Evolutionary conservation across 768 basidiomycete species (phyloP), one percentile per base, ranked within the genome.

Genomic region (Termitomyces sp.): DNA sequence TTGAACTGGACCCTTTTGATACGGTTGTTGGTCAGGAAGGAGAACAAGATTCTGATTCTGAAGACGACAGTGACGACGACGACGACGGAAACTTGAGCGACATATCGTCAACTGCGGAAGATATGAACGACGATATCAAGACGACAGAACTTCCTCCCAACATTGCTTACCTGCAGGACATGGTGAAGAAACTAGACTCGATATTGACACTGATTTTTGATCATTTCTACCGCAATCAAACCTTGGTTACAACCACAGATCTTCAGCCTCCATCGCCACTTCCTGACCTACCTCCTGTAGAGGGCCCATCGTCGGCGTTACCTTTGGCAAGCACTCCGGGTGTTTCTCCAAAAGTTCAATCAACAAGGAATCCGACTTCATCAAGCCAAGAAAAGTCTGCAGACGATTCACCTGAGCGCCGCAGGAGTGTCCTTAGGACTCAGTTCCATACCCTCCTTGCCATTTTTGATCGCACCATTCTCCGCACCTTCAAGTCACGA

Each of bases 401-500:
- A 18, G 29, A 50, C 31, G 46, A 55, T 49, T 55, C 70, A 7
- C 29, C 50, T 9, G 61, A 64, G 41, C 61, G 48, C 18, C 55
- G 59, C 26, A 76, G 75, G 46, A 67, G 71, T 4, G 65, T 74
- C 32, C 80, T 77, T 26, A 79, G 79, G 6, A 68, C 82, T 1
- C 91, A 92, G 63, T 98, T 98, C 69, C 82, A 90, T 63, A 82
- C 88, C 29, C 86, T 99, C 20, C 84, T 99, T 51, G 85, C 88
- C 61, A 93, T 98, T 61, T 99, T 99, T 66, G 93, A 97, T 69
- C 85, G 92, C 41, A 87, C 87, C 37, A 94, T 99, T 68, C 82
- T 99, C 49, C 90, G 87, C 39, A 98, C 97, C 2, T 97, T 97
- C 76, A 94, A 95, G 66, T 97, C 94, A 0, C 90, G 95, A 39